A percentile compares a stretch with the other conserved stretches of the same genome.
phyloP scores from a whole-genome alignment of 2,329 filamentous ascomycete genomes.

The Sordariomycetes sp. region DNA sequence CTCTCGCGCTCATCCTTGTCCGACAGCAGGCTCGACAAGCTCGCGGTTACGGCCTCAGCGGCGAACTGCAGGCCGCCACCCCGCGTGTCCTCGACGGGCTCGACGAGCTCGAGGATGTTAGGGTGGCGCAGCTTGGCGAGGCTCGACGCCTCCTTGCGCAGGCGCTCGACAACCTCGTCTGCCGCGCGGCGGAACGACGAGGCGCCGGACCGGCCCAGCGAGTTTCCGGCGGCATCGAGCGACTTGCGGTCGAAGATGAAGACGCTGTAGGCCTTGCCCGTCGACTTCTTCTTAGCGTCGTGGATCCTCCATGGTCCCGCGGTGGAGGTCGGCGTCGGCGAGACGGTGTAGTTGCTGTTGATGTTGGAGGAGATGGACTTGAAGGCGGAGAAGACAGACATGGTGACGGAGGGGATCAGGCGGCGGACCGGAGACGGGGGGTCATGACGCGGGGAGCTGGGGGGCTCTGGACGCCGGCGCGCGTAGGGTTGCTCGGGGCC shows the following conservation, averaged over 20 bases:
- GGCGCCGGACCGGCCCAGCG: conserved; percentile 29
- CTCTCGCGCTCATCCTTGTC: conserved; percentile 85
- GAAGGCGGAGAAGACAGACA: conserved; percentile 75
- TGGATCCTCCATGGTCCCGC: conserved; percentile 96
- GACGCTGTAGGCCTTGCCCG: conserved; percentile 75
- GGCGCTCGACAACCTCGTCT: conserved; percentile 79
- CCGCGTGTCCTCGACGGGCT: conserved; percentile 89
- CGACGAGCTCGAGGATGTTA: conserved; percentile 80
- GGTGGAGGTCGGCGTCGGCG: conserved; percentile 59
- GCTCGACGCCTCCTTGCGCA: conserved; percentile 85
- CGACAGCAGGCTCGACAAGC: conserved; percentile 65
- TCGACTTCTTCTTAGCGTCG: conserved; percentile 94
- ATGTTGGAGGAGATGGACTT: conserved; percentile 95
- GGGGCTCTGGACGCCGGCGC: background rate
- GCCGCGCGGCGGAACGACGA: conserved; percentile 65
- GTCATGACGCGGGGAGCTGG: background rate
- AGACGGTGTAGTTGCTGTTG: conserved; percentile 77
- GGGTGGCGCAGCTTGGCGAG: conserved; percentile 83
- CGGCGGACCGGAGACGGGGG: background rate
- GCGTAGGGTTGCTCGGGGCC: background rate
- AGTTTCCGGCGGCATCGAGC: conserved; percentile 45
- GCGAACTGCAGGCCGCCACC: conserved; percentile 90
- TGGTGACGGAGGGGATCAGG: conserved; percentile 12
- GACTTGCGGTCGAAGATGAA: conserved; percentile 91
- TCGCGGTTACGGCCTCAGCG: conserved; percentile 81